Evolutionary conservation across 2,329 filamentous ascomycete species (phyloP).

Genomic region (Rutstroemia sp.): DNA sequence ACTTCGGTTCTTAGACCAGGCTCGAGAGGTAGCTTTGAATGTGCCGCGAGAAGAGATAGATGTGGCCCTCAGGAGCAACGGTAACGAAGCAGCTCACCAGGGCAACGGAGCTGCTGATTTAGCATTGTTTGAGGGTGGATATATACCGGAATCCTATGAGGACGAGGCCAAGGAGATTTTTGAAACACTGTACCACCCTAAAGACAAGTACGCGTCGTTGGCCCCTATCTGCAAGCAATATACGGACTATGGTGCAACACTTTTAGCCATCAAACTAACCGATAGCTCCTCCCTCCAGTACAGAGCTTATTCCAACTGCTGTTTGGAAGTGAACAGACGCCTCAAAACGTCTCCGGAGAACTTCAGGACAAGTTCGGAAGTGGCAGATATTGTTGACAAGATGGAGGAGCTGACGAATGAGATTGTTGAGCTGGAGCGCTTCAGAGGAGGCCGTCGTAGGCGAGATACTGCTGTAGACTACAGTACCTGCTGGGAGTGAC

Average conservation of each 20-base stretch:
- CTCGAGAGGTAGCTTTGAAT: not conserved
- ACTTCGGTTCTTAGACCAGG: slow-evolving; percentile 3
- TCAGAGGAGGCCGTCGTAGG: not conserved
- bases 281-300: not conserved
- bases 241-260: not conserved
- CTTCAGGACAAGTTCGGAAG: not conserved
- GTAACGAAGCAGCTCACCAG: slow-evolving; percentile 6
- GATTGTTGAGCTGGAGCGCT: not conserved
- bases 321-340: not conserved
- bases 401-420: not conserved
- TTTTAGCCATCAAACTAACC: not conserved
- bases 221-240: not conserved
- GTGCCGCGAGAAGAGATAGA: not conserved
- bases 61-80: not conserved
- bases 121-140: not conserved
- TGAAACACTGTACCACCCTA: not conserved
- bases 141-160: not conserved
- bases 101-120: not conserved
- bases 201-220: not conserved
- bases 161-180: not conserved
- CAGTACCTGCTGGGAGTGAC: no score
- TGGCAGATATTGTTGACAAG: not conserved
- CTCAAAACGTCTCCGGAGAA: not conserved
- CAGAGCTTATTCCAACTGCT: not conserved
- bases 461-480: not conserved